Base-by-base conservation (phyloP, 495 filamentous ascomycete genomes). In the Aspergillus conjunctus region DNA sequence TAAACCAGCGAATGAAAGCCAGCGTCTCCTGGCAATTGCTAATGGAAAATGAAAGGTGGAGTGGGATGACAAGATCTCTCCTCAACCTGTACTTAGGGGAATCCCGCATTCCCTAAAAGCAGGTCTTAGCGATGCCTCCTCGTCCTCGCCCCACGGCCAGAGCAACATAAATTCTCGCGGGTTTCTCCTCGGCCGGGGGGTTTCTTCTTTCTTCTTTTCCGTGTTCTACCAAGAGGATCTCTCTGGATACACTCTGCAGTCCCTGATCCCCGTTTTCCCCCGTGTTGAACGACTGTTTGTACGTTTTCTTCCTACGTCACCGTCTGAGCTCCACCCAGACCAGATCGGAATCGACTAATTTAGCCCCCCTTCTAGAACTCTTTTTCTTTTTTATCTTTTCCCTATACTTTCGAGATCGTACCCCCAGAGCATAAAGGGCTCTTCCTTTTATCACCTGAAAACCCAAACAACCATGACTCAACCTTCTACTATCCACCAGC, bases 401-500 rank as follows among this genome's bases (percentile, higher is more conserved):
- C 30, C 46, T 49, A 34, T 20, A n/a, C 37, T 46, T 43, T 56
- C 55, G 30, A 54, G 34, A 18, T 57, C 20, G 20, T 21, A 6
- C 17, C 18, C 18, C n/a, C 10, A 21, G 44, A 41, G 4, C 7
- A n/a, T 4, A 11, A 2, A 41, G 11, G 15, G 11, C 11, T 41
- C 37, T 41, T 26, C 37, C 12, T 51, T 41, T n/a, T 51, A 45
- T 54, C 21, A 54, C 20, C 37, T 33, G 10, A 45, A 33, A 20
- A 22, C 10, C 52, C 51, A 68, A 20, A 7, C 44, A 48, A 71
- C 55, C 64, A 87, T 88, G 85, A 85, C 85, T 34, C 77, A 79
- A 61, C 91, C 91, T 17, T 86, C 91, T 3, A 90, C 88, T 52
- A 83, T 96, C 63, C 67, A 81, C 58, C 87, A 91, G 66, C 91